These are phyloP conservation scores for Pseudohyphozyma bogoriensis DNA, from an alignment of 768 basidiomycete genomes.

Conservation along the genomic window DNA sequence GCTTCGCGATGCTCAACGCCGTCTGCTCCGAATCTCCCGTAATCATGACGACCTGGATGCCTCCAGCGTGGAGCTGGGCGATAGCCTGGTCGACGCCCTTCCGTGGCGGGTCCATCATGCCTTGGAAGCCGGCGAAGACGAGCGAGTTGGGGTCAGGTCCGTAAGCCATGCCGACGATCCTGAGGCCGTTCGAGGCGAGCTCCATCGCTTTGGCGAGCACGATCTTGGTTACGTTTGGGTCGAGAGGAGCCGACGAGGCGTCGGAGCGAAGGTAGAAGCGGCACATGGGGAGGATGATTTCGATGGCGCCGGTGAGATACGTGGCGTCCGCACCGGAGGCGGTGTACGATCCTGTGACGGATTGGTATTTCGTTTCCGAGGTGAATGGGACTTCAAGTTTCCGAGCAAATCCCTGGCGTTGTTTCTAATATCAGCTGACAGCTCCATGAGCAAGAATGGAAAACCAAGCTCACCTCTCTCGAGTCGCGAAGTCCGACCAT, in stretches of 20 bases:
- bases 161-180: conserved; percentile 86
- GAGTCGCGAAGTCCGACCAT: conserved; percentile 59
- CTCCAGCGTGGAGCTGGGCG: conserved; percentile 63
- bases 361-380: conserved; percentile 91
- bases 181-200: conserved; percentile 50
- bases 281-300: conserved; percentile 73
- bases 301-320: conserved; percentile 87
- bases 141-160: conserved; percentile 51
- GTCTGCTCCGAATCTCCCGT: conserved; percentile 90
- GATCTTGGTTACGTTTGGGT: conserved; percentile 54
- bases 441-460: neutral
- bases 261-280: conserved; percentile 82
- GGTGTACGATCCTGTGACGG: conserved; percentile 56
- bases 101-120: conserved; percentile 90
- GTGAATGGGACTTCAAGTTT: conserved; percentile 73
- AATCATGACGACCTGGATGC: conserved; percentile 97
- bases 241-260: conserved; percentile 72
- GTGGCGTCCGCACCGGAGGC: conserved; percentile 45
- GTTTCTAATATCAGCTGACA: neutral
- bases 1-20: conserved; percentile 73
- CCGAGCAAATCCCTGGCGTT: conserved; percentile 36
- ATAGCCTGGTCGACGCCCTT: conserved; percentile 89
- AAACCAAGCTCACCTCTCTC: conserved; percentile 48
- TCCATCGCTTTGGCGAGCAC: conserved; percentile 62
- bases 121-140: conserved; percentile 84